Percentiles rank a stretch among this genome's conserved stretches.
These are phyloP conservation scores for Eudorina sp. DNA, from an alignment of 139 green algal genomes.

Conservation along the genomic window DNA sequence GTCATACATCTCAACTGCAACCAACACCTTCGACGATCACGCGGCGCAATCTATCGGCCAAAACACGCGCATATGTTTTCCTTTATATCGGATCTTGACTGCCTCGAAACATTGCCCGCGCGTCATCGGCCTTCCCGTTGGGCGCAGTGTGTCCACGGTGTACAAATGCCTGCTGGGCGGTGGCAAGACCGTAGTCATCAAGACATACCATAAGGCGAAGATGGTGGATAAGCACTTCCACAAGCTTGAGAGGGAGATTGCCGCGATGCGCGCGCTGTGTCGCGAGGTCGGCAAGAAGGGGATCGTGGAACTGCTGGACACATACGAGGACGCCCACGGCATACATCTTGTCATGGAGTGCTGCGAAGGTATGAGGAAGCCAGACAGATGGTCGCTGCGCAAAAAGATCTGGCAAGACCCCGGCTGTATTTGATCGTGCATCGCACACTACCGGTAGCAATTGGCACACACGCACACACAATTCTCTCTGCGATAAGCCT, in stretches of 20 bases:
- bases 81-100: no score
- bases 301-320: slow-evolving; percentile 32
- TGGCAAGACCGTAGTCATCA: slow-evolving; percentile 77
- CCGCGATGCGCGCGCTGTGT: slow-evolving; percentile 47
- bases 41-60: background rate
- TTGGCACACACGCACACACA: no score
- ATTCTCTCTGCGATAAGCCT: no score
- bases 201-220: slow-evolving; percentile 83
- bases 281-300: background rate
- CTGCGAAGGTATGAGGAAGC: slow-evolving; percentile 62
- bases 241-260: slow-evolving; percentile 77
- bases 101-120: no score
- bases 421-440: no score
- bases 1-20: background rate
- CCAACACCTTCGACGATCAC: background rate
- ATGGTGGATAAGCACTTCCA: slow-evolving; percentile 80
- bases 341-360: slow-evolving; percentile 87
- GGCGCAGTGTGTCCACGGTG: slow-evolving; percentile 80
- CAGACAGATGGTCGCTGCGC: no score
- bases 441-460: no score
- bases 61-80: no score
- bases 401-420: no score
- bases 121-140: no score
- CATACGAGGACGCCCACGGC: slow-evolving; percentile 58
- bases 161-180: slow-evolving; percentile 69